Percentiles rank a stretch among this genome's conserved stretches.
Evolutionary conservation across 495 filamentous ascomycete genomes (phyloP).

Genomic region (Lasiosphaeria ovina): DNA sequence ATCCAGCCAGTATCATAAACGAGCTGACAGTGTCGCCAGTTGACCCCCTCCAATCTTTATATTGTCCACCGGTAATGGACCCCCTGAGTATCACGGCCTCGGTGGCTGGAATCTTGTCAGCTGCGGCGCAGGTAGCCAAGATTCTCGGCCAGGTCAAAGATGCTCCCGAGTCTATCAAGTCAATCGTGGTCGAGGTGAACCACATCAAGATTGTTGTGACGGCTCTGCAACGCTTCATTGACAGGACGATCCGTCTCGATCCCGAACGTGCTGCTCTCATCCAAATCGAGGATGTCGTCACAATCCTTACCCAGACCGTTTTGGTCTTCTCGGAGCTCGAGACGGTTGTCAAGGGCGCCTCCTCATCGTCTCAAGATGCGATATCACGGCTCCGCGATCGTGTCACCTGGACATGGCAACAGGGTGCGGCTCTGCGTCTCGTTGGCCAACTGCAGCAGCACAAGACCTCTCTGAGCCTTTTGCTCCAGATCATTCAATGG

Average conservation of each 20-base stretch:
- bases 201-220: slow-evolving; percentile 1
- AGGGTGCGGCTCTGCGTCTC: background rate
- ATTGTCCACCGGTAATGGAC: background rate
- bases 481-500: background rate
- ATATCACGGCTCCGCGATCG: background rate
- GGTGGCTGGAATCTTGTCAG: background rate
- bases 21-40: no score
- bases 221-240: background rate
- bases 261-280: background rate
- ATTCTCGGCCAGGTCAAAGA: slow-evolving; percentile 1
- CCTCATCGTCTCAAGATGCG: background rate
- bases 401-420: slow-evolving; percentile 1
- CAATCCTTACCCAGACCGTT: background rate
- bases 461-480: background rate
- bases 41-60: no score
- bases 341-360: background rate
- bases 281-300: background rate
- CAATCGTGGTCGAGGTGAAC: background rate
- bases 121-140: background rate
- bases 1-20: no score
- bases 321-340: background rate
- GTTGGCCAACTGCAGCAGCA: slow-evolving; percentile 1
- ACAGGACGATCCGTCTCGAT: background rate
- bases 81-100: background rate
- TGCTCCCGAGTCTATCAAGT: background rate